Evolutionary conservation across 129 eudicot species (phyloP), one percentile per base, ranked within the genome.

Genomic region (Artemisia tridentata): DNA sequence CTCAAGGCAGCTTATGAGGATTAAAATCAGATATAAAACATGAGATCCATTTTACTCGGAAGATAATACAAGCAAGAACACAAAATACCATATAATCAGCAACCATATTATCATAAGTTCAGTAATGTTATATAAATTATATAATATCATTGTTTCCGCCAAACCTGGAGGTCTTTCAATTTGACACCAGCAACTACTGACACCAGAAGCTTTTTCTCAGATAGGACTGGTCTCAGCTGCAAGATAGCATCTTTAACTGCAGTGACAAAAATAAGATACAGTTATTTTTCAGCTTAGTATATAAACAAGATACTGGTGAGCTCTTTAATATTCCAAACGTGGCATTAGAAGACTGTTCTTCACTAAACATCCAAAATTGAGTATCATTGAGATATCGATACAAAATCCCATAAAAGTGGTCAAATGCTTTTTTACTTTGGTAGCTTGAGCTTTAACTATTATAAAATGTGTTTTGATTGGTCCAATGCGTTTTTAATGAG

Each of bases 151-250:
- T 23, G 45, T 52, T 60, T 25, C 25, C 9, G 23, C 29, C 80
- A 68, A 76, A 93, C 99, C 99, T 95, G 96, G 52, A 95, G 81
- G 70, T 95, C 99, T 78, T 90, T 86, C 66, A 90, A 75, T 76
- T 88, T 85, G 58, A 88, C 85, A 43, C 99, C 99, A 10, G 97
- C 99, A 77, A 77, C 97, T 84, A 95, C 99, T 1, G 99, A 95
- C 23, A 95, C 99, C 78, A 95, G 75, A 71, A 95, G 93, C 74
- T 93, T 86, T 81, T 87, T 95, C 73, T 86, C 79, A 20, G 98
- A 84, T 74, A 95, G 85, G 21, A 76, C 48, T 45, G 99, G 93
- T 64, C 72, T 85, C 75, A 95, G 79, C 80, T 95, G 80, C 80
- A 82, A 63, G 59, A 89, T 81, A 63, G 84, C 98, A 53, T 81